These are phyloP conservation scores for Cydonia oblonga DNA, from an alignment of 331 rosid species.

Conservation along the genomic window DNA sequence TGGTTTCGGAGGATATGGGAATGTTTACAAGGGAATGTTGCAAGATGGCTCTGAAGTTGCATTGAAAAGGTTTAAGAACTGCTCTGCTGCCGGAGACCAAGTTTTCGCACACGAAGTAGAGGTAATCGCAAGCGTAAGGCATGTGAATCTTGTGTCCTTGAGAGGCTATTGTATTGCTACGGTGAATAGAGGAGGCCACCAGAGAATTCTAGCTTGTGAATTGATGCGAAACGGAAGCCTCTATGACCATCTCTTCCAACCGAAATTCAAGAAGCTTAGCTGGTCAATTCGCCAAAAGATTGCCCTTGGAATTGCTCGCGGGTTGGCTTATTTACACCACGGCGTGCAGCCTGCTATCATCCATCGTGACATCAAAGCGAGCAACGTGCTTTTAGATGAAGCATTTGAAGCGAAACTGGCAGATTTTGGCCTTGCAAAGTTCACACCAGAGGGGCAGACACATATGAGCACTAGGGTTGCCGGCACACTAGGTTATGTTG, in stretches of 20 bases:
- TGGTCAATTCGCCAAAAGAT: constrained; percentile 20
- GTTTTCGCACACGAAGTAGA: constrained; percentile 18
- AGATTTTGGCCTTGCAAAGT: constrained; percentile 26
- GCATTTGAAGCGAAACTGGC: constrained; percentile 19
- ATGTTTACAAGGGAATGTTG: constrained; percentile 16
- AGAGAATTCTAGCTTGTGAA: constrained; percentile 18
- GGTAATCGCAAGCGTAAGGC: constrained; percentile 20
- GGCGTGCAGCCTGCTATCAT: constrained; percentile 19
- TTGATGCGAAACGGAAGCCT: constrained; percentile 18
- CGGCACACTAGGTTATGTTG: constrained; percentile 20
- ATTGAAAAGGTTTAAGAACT: constrained; percentile 21
- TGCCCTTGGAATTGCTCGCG: constrained; percentile 17
- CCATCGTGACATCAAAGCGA: constrained; percentile 17
- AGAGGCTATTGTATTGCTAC: constrained; percentile 17
- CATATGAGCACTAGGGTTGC: constrained; percentile 24
- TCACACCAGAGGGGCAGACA: constrained; percentile 15
- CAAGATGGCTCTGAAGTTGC: constrained; percentile 23
- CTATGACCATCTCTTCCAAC: constrained; percentile 16
- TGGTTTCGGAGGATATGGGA: constrained; percentile 16
- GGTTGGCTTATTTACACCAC: constrained; percentile 20
- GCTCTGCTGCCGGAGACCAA: constrained; percentile 14
- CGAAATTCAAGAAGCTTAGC: constrained; percentile 5
- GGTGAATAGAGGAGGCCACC: constrained; percentile 4
- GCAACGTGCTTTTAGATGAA: constrained; percentile 22
- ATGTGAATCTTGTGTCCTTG: constrained; percentile 19